Base-by-base conservation (phyloP, 2,329 filamentous ascomycete species). In the Aspergillus felis region DNA sequence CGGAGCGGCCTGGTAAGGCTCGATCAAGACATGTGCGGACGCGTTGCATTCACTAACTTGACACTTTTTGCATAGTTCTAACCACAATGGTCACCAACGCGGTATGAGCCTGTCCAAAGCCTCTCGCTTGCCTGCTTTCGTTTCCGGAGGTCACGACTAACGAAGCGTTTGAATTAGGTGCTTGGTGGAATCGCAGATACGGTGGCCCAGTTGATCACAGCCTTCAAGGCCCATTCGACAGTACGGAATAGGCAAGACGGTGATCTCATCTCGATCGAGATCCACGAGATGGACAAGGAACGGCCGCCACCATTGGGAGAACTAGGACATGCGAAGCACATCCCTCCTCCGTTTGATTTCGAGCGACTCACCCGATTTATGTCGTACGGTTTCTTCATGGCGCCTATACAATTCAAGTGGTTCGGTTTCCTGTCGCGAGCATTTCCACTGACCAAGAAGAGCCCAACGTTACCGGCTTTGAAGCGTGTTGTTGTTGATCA, bases 31-130 rank as follows among this genome's bases (percentile, higher is more conserved):
- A 9, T 48, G 52, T 48, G 47, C 14, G 46, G 38, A 41, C 28
- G 22, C 17, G 20, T 46, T 24, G 25, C 32, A 58, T 22, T 46
- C 25, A 57, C 64, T 68, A 57, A 69, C 65, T 51, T 57, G 32
- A 57, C 27, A 6, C 22, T 49, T 57, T 29, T 35, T 58, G 41
- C 53, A 58, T 71, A 90, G 90, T 99, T 46, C 85, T 99, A 69
- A 99, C 94, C 61, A 99, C 96, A 77, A 99, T 99, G 93, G 91
- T 97, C 71, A 96, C 93, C 74, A 99, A 99, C 79, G 90, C 94
- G 65, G 88, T 89, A 85, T 71, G 84, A 35, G 48, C 25, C 44
- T 51, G 28, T 12, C 22, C 2, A 24, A 27, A 14, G 32, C 24
- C 22, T 47, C 5, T 22, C 8, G 20, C 42, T 24, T 46, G 42